phyloP scores from a whole-genome alignment of 2,329 filamentous ascomycete species.

The Ophiostoma ulmi region DNA sequence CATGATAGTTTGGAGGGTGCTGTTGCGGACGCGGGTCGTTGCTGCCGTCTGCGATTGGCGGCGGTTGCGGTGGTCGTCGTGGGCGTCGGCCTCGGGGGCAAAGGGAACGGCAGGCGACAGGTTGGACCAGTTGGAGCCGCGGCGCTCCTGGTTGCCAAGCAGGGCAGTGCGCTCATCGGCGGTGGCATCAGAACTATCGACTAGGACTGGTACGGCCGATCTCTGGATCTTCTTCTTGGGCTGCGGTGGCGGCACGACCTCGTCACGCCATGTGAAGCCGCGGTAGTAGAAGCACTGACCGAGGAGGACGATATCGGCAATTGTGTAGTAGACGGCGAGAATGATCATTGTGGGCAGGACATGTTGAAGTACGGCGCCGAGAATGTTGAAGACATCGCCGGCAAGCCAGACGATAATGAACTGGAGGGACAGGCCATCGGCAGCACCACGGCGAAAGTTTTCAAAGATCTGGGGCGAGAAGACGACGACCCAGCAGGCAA shows the following conservation, averaged over 20 bases:
- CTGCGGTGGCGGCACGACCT: slow-evolving; percentile 42
- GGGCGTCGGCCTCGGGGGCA: slow-evolving; percentile 17
- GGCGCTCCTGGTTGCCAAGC: slow-evolving; percentile 42
- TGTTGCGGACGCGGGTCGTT: slow-evolving; percentile 39
- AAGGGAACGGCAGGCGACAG: slow-evolving; percentile 74
- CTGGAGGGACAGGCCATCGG: slow-evolving; percentile 41
- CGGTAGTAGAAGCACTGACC: slow-evolving; percentile 94
- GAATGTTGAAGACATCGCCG: slow-evolving; percentile 56
- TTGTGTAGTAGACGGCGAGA: slow-evolving; percentile 31
- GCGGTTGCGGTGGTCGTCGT: not conserved
- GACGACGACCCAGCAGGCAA: slow-evolving; percentile 96
- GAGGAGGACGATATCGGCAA: slow-evolving; percentile 57
- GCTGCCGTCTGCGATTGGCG: slow-evolving; percentile 16
- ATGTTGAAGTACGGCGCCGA: slow-evolving; percentile 42
- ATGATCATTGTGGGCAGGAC: slow-evolving; percentile 81
- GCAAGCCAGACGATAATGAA: slow-evolving; percentile 91
- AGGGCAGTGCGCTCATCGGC: slow-evolving; percentile 51
- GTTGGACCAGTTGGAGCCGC: slow-evolving; percentile 54
- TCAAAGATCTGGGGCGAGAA: slow-evolving; percentile 85
- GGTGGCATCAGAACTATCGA: slow-evolving; percentile 25
- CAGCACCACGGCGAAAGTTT: slow-evolving; percentile 30
- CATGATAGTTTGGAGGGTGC: slow-evolving; percentile 52
- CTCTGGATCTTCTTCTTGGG: slow-evolving; percentile 28
- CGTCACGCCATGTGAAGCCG: slow-evolving; percentile 65
- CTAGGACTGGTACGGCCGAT: slow-evolving; percentile 23